These are phyloP conservation scores for Periconia sp. DNA, from an alignment of 2,329 filamentous ascomycete species.

Conservation along the genomic window DNA sequence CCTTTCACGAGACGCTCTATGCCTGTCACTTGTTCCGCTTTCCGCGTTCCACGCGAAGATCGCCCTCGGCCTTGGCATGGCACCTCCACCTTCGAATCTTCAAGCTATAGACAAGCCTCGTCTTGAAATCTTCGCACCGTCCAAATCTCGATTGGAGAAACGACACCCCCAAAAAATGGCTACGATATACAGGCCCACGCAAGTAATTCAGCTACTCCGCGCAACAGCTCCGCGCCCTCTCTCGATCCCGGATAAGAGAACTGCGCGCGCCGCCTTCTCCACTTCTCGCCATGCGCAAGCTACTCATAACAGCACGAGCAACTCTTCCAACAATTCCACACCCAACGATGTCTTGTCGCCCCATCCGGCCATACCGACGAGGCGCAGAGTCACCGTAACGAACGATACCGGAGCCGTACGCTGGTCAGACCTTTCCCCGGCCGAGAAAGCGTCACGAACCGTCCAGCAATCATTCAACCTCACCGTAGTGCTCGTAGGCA, in stretches of 20 bases:
- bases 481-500: conserved; percentile 71
- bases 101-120: neutral
- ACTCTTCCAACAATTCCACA: conserved; percentile 7
- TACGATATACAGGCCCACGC: conserved; percentile 30
- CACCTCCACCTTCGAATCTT: neutral
- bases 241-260: conserved; percentile 20
- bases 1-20: conserved; percentile 11
- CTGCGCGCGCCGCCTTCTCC: conserved; percentile 22
- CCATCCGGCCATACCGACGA: conserved; percentile 50
- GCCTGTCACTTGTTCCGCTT: conserved; percentile 4
- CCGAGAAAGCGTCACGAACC: conserved; percentile 80
- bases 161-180: conserved; percentile 22
- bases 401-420: conserved; percentile 82
- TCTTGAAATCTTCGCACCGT: neutral
- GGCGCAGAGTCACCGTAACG: conserved; percentile 76
- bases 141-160: neutral
- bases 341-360: conserved; percentile 6
- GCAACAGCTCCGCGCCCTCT: conserved; percentile 17
- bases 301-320: conserved; percentile 22
- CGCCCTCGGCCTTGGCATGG: conserved; percentile 13
- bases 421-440: conserved; percentile 74
- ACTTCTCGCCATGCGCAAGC: conserved; percentile 25
- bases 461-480: conserved; percentile 93
- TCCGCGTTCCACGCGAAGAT: conserved; percentile 17
- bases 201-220: conserved; percentile 33